Percentiles rank a stretch among this genome's conserved stretches.
Evolutionary conservation across 2,329 filamentous ascomycete genomes (phyloP).

Genomic region (Hymenoscyphus albidus): DNA sequence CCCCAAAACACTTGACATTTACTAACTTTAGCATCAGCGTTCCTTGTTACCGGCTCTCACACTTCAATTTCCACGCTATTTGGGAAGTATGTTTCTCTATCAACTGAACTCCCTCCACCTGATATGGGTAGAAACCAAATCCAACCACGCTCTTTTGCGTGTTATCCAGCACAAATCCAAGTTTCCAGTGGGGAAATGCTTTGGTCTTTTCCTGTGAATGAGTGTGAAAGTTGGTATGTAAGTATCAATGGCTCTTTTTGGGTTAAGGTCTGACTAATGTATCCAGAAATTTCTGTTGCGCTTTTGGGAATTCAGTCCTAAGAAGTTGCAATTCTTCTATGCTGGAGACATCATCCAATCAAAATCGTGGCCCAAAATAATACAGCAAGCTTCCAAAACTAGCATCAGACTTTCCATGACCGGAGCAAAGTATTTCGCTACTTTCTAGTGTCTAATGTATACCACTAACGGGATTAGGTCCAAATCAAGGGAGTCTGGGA

Average conservation of each 20-base stretch:
- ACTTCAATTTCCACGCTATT: background rate
- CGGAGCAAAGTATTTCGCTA: background rate
- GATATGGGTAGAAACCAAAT: rapidly evolving
- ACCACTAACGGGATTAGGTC: background rate
- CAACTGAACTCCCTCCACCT: background rate
- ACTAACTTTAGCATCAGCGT: background rate
- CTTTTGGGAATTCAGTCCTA: background rate
- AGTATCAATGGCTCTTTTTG: background rate
- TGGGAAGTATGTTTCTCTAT: background rate
- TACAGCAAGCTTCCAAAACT: background rate
- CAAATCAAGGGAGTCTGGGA: background rate
- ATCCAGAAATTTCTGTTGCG: background rate
- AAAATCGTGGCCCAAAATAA: background rate
- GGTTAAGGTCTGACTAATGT: background rate
- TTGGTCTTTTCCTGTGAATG: background rate
- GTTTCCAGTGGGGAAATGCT: background rate
- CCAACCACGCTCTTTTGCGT: background rate
- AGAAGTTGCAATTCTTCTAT: background rate
- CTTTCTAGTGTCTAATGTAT: background rate
- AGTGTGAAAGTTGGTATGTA: background rate
- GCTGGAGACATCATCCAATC: background rate
- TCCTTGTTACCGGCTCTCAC: background rate
- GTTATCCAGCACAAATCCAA: background rate
- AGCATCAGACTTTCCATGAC: background rate
- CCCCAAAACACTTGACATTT: background rate